These are phyloP conservation scores for Exophiala alcalophila DNA, from an alignment of 2,329 filamentous ascomycete species.

Conservation along the genomic window DNA sequence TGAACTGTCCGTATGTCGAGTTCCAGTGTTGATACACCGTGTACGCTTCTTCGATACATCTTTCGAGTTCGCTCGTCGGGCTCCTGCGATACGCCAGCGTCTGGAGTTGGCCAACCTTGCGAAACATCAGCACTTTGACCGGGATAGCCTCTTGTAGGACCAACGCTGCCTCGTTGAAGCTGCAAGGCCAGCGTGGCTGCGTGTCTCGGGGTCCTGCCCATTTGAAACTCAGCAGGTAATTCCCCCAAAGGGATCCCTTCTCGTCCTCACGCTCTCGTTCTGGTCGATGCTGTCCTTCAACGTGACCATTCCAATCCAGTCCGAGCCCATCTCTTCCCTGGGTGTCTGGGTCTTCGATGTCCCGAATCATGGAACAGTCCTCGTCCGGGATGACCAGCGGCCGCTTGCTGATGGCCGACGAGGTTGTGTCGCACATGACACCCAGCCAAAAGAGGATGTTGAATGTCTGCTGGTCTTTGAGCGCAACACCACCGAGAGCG, in stretches of 20 bases:
- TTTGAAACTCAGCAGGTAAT: conserved; percentile 26
- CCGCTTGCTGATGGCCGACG: conserved; percentile 52
- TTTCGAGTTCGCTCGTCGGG: conserved; percentile 44
- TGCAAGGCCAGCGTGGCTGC: conserved; percentile 50
- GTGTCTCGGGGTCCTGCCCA: conserved; percentile 29
- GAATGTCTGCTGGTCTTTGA: conserved; percentile 47
- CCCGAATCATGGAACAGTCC: conserved; percentile 42
- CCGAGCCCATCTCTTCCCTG: conserved; percentile 2
- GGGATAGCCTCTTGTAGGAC: conserved; percentile 54
- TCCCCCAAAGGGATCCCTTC: conserved; percentile 40
- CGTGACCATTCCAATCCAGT: too few species aligned
- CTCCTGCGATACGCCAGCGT: conserved; percentile 48
- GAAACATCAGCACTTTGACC: conserved; percentile 59
- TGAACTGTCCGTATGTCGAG: conserved; percentile 51
- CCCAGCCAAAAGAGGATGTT: conserved; percentile 58
- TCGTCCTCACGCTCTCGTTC: conserved; percentile 27
- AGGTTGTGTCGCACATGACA: conserved; percentile 59
- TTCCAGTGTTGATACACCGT: conserved; percentile 57
- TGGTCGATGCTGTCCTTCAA: background rate
- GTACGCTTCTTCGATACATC: conserved; percentile 48
- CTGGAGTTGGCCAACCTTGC: conserved; percentile 56
- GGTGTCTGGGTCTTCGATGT: background rate
- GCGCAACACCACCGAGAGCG: conserved; percentile 6
- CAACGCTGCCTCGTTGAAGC: conserved; percentile 51
- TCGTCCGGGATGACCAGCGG: conserved; percentile 48